Evolutionary conservation across 2,329 filamentous ascomycete genomes (phyloP), one percentile per base, ranked within the genome.

Genomic region (Periconia sp.): DNA sequence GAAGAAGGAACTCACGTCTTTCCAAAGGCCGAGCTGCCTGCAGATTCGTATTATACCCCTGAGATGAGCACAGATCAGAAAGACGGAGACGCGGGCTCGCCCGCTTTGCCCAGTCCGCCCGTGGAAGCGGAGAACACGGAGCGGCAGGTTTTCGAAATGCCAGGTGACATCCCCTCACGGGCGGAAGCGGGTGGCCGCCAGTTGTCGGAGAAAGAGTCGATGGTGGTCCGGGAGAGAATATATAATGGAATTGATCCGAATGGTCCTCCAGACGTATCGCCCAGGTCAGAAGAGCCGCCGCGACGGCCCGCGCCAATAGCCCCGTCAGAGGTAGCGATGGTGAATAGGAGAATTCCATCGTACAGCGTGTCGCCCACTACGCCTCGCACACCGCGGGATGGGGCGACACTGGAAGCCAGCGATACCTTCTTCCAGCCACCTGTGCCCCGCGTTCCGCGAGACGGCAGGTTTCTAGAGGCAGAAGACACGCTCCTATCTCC

Each of bases 141-240:
- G 45, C 51, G 53, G 12, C 63, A 65, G 19, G 59, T 78, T 7
- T 75, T 68, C 40, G 80, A 76, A 31, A 81, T 77, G 60, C 76
- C 78, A 0, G 81, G 81, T 2, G 79, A 80, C 8, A 77, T 83
- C 61, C 78, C 78, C 12, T 73, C 74, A 29, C 74, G 76, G 40
- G 78, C 76, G 46, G 74, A 78, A 59, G 75, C 75, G 33, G 75
- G 71, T 36, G 74, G 75, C 21, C 71, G 69, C 13, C 66, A 73
- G 45, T 57, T 78, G 24, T 71, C 68, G 15, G 76, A 78, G 57
- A 78, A 78, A 50, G 74, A 78, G 43, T 70, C 72, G 24, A 70
- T 78, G 62, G 61, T 70, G 44, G 63, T 70, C 15, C 67, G 76
- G 13, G 75, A 77, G 56, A 61, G 62, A 43, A 59, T 69, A 34